Evolutionary conservation across 2,329 filamentous ascomycete species (phyloP), one percentile per base, ranked within the genome.

Genomic region (Colletotrichum lupini): DNA sequence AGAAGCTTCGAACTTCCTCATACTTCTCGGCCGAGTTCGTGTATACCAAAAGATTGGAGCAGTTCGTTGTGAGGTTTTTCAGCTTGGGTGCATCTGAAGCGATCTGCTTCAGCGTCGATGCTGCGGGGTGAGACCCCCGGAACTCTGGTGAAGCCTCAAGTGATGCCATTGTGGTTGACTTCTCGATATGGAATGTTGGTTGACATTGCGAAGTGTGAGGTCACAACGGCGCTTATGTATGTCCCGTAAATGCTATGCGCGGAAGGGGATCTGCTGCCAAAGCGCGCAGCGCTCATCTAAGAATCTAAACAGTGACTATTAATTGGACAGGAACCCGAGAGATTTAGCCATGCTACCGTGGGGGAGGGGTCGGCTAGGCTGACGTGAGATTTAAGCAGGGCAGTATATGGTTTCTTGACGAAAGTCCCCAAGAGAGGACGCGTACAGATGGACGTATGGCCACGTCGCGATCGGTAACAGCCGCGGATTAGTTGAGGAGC

Each of bases 61-160:
- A 7, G 11, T 14, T 58, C 6, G 61, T 32, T 2, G 42, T n/a
- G 12, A 74, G 19, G 14, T 5, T 42, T 12, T 22, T 56, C 24
- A 74, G 37, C 19, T 53, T 58, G 16, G 62, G 72, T 7, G 62
- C 72, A 9, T 74, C 61, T 14, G 37, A 28, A 2, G 30, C 61
- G 8, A 74, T 61, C 52, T 74, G 61, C 28, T 59, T 68, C 28
- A 11, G 30, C 4, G 68, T 67, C 8, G 68, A 66, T 14, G 32
- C 72, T 11, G 42, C 5, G 28, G 62, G 68, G 30, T 67, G 59
- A 19, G 61, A 28, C 12, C 37, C 14, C 7, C 72, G 72, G 46
- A 72, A 74, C 9, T 67, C 72, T 4, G 56, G 57, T 3, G 61
- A 22, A 5, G 72, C 72, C 59, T 74, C 68, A 7, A 74, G 62